Evolutionary conservation across 148 eudicot genomes (phyloP).

Genomic region (Silene latifolia): DNA sequence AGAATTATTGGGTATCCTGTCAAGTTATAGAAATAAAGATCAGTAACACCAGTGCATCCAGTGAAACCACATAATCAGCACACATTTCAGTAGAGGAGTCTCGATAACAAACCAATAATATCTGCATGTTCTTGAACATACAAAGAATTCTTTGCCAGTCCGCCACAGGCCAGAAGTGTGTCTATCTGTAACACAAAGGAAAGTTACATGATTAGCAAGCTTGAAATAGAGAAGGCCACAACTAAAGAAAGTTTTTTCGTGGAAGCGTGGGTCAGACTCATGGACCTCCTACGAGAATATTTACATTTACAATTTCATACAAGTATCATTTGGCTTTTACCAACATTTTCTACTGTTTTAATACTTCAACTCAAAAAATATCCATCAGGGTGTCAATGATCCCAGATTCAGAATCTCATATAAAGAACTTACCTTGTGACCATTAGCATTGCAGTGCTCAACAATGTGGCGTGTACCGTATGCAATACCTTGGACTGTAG

Average conservation of each 20-base stretch:
- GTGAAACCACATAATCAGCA: background rate
- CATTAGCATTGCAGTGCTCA: conserved; percentile 92
- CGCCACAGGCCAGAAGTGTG: conserved; percentile 94
- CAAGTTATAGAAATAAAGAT: conserved; percentile 12
- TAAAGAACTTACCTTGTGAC: conserved; percentile 69
- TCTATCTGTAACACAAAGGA: conserved; percentile 54
- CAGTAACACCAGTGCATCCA: background rate
- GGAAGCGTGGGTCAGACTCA: background rate
- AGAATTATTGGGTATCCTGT: conserved; percentile 84
- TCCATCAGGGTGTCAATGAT: background rate
- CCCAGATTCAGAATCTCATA: background rate
- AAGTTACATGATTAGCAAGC: conserved; percentile 7
- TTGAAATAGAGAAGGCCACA: background rate
- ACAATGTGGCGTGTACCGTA: conserved; percentile 97
- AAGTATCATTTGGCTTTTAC: conserved; percentile 1
- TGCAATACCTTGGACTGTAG: conserved; percentile 91
- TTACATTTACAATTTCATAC: background rate
- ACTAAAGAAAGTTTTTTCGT: background rate
- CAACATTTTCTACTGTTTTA: background rate
- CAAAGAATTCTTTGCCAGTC: conserved; percentile 82
- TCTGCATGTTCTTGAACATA: conserved; percentile 98
- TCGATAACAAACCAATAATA: conserved; percentile 64
- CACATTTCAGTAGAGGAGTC: conserved; percentile 13
- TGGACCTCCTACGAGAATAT: background rate
- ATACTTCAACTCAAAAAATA: background rate